These are phyloP conservation scores for Croton laevigatus DNA, from an alignment of 441 rosid species.

Conservation along the genomic window DNA sequence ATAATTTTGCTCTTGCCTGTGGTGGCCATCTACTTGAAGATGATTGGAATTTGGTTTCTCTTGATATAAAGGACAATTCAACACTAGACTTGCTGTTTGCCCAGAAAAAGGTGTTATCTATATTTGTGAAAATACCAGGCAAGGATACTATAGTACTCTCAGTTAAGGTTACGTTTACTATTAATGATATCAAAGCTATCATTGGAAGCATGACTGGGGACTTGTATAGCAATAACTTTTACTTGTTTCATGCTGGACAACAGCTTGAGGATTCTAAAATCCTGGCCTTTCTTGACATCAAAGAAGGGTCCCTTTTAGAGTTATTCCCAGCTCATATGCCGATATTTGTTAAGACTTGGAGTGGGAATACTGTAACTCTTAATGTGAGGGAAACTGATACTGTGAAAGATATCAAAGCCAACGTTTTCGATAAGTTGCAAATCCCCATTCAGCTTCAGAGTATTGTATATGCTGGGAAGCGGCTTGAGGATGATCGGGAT, in stretches of 20 bases:
- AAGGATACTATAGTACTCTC: slow-evolving; percentile 16
- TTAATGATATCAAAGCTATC: slow-evolving; percentile 29
- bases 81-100: slow-evolving; percentile 24
- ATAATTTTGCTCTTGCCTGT: slow-evolving; percentile 18
- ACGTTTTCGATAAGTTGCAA: slow-evolving; percentile 23
- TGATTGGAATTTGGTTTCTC: slow-evolving; percentile 26
- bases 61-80: slow-evolving; percentile 17
- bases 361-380: slow-evolving; percentile 25
- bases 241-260: slow-evolving; percentile 21
- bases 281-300: slow-evolving; percentile 31
- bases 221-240: not conserved
- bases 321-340: slow-evolving; percentile 15
- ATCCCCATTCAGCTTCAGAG: slow-evolving; percentile 17
- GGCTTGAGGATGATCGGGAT: slow-evolving; percentile 19
- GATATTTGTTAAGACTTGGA: slow-evolving; percentile 33
- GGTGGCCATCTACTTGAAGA: slow-evolving; percentile 31
- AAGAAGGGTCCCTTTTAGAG: slow-evolving; percentile 24
- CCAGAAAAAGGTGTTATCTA: slow-evolving; percentile 20
- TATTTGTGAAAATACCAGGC: slow-evolving; percentile 26
- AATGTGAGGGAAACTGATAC: slow-evolving; percentile 17
- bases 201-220: slow-evolving; percentile 17
- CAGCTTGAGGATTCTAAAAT: slow-evolving; percentile 30
- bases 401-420: slow-evolving; percentile 20
- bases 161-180: slow-evolving; percentile 24
- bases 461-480: slow-evolving; percentile 28